Evolutionary conservation across 2,329 filamentous ascomycete genomes (phyloP), one percentile per base, ranked within the genome.

Genomic region (Aspergillus sp.): DNA sequence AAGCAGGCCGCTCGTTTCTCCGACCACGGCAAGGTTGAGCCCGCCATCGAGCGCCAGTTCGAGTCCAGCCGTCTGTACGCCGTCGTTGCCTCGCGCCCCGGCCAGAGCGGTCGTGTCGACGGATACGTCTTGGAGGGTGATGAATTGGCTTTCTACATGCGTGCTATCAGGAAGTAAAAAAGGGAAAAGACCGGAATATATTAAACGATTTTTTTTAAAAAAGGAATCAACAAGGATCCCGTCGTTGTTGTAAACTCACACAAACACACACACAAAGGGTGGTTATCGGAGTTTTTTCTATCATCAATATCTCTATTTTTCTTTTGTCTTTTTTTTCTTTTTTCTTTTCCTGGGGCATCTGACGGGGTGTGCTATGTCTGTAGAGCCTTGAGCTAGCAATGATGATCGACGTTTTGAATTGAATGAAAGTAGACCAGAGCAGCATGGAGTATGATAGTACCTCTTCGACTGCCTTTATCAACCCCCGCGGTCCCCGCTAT

Each of bases 91-190:
- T 93, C 86, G 73, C 83, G 93, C 68, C 93, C 93, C 60, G 93
- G 93, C 66, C 93, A 98, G 86, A 93, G 87, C 72, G 93, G 93
- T 67, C 89, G 93, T 76, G 83, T 81, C 67, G 93, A 98, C 73
- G 93, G 93, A 60, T 98, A 98, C 81, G 85, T 98, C 73, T 81
- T 98, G 60, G 93, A 98, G 85, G 93, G 93, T 68, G 93, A 98
- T 76, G 93, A 98, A 84, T 82, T 98, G 69, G 89, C 90, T 74
- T 98, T 98, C 87, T 98, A 98, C 88, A 90, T 95, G 85, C 87
- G 87, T 79, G 90, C 90, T 78, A 88, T 97, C 75, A 87, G 93
- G 84, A 97, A 95, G 83, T 97, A 96, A 79, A 80, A 63, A 53
- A 58, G 83, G 97, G 96, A 79, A n/a, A n/a, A n/a, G n/a, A n/a